Evolutionary conservation across 2,329 filamentous ascomycete species (phyloP).

Genomic region (Fusarium liriodendri): DNA sequence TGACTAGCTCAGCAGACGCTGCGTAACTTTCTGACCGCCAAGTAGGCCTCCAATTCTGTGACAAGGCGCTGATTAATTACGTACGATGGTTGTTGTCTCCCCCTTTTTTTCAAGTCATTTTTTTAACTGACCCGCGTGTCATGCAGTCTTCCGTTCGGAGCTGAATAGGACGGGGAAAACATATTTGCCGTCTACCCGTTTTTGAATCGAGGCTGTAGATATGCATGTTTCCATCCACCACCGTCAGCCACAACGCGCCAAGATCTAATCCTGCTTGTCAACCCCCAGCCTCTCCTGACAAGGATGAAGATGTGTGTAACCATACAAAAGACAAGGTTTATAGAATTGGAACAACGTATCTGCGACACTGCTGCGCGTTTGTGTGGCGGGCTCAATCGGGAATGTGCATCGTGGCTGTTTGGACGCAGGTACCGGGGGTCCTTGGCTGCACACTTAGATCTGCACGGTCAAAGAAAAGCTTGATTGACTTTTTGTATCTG

Average conservation of each 20-base stretch:
- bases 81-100: neutral
- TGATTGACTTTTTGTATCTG: neutral
- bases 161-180: neutral
- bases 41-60: neutral
- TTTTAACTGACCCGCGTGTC: neutral
- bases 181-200: neutral
- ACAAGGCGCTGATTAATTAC: neutral
- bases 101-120: neutral
- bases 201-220: neutral
- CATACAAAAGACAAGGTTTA: neutral
- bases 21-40: conserved; percentile 30
- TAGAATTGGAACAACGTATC: neutral
- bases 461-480: neutral
- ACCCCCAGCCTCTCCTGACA: neutral
- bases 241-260: neutral
- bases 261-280: neutral
- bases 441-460: neutral
- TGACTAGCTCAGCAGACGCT: conserved; percentile 27
- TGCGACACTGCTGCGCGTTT: conserved; percentile 12
- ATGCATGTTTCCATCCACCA: conserved; percentile 21
- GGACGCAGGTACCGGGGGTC: conserved; percentile 6
- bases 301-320: neutral
- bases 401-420: conserved; percentile 6
- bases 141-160: conserved; percentile 22
- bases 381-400: conserved; percentile 23